phyloP scores from a whole-genome alignment of 2,329 filamentous ascomycete genomes.

The Claviceps sp. region DNA sequence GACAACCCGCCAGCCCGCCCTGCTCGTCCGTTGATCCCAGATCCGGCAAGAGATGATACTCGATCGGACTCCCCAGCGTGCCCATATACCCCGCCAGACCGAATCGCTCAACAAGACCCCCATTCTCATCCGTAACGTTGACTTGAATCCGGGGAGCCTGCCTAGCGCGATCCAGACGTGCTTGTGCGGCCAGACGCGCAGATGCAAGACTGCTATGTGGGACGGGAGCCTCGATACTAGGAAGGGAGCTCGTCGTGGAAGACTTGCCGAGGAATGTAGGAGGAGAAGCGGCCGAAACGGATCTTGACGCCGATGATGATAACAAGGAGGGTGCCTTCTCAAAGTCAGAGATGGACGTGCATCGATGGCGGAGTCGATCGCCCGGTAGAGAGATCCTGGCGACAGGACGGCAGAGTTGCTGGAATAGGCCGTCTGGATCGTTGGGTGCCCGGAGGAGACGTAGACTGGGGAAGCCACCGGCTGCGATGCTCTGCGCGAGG shows the following conservation, averaged over 20 bases:
- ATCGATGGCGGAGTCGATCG: conserved; percentile 29
- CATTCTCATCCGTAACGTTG: conserved; percentile 41
- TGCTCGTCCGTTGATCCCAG: conserved; percentile 40
- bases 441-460: conserved; percentile 47
- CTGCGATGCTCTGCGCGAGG: conserved; percentile 48
- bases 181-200: conserved; percentile 51
- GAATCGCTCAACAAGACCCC: conserved; percentile 36
- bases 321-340: conserved; percentile 8
- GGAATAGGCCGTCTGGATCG: conserved; percentile 56
- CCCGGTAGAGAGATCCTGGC: conserved; percentile 37
- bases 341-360: conserved; percentile 7
- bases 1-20: conserved; percentile 40
- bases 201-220: conserved; percentile 32
- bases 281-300: conserved; percentile 5
- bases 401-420: conserved; percentile 52
- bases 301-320: conserved; percentile 1
- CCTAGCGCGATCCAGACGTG: conserved; percentile 46
- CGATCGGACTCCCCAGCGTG: conserved; percentile 40
- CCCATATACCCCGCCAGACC: conserved; percentile 50
- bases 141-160: conserved; percentile 42
- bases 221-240: conserved; percentile 9
- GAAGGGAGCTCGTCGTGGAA: conserved; percentile 21
- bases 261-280: conserved; percentile 20
- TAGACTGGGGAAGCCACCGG: conserved; percentile 49
- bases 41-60: conserved; percentile 48